Conservation (phyloP, 2,329 filamentous ascomycete species). For the Stenocarpella maydis region DNA sequence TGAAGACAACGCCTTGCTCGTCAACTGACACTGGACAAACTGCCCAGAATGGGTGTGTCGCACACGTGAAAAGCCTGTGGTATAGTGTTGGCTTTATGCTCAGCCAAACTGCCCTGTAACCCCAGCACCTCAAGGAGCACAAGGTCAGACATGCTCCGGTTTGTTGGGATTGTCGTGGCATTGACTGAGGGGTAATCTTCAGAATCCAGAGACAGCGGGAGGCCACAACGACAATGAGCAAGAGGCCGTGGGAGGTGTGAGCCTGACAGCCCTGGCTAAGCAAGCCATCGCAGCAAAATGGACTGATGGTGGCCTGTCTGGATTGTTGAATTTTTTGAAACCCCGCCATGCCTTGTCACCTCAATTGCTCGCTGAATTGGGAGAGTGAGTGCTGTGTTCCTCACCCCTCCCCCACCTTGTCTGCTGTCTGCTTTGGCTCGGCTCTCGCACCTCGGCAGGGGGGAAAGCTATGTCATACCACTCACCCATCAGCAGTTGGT, state of each 20-base stretch:
- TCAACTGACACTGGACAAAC: not conserved
- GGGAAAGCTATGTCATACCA: not conserved
- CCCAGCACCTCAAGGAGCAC: not conserved
- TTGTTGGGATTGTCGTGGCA: constrained; percentile 11
- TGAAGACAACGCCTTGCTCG: constrained; percentile 3
- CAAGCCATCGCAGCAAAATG: not conserved
- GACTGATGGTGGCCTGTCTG: constrained; percentile 14
- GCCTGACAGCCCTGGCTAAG: too few species aligned
- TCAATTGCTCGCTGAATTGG: constrained; percentile 32
- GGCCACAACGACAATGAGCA: not conserved
- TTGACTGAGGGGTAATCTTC: not conserved
- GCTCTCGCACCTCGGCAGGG: constrained; percentile 7
- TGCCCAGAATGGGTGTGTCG: not conserved
- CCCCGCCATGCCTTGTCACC: constrained; percentile 28
- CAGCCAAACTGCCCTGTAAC: not conserved
- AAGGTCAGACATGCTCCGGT: not conserved
- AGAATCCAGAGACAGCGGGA: not conserved
- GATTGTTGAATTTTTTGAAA: constrained; percentile 1
- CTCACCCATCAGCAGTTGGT: not conserved
- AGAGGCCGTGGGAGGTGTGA: constrained; percentile 3
- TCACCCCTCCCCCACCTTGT: constrained; percentile 17
- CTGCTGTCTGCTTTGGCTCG: constrained; percentile 25
- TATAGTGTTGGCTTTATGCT: not conserved
- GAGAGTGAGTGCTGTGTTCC: constrained; percentile 7
- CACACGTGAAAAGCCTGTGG: not conserved